These are phyloP conservation scores for Ormosia emarginata DNA, from an alignment of 306 rosid genomes.

Conservation along the genomic window DNA sequence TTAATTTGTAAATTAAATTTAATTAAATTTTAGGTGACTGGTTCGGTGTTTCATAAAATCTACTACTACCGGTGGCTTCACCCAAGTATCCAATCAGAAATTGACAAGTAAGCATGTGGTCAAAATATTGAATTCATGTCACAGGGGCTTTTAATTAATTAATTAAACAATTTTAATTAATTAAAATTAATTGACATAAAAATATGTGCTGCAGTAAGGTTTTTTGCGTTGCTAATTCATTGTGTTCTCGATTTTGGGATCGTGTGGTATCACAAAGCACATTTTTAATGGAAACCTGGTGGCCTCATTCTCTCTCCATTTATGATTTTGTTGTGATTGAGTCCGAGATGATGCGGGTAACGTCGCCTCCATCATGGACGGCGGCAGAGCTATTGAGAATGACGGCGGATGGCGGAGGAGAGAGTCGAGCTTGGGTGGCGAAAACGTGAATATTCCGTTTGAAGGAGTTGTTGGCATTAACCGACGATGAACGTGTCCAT, in stretches of 20 bases:
- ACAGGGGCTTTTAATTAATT: no score
- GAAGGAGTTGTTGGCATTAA: constrained; percentile 39
- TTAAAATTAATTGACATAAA: neutral
- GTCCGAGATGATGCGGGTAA: constrained; percentile 55
- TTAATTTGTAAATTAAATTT: no score
- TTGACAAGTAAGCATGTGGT: no score
- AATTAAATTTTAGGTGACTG: no score
- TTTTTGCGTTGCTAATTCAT: constrained; percentile 20
- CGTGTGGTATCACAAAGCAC: constrained; percentile 54
- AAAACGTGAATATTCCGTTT: constrained; percentile 48
- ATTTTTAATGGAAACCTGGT: constrained; percentile 35
- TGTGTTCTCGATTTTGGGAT: constrained; percentile 36
- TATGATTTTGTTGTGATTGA: constrained; percentile 53
- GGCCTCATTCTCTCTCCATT: constrained; percentile 54
- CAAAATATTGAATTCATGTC: no score
- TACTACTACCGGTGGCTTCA: no score
- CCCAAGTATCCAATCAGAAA: no score
- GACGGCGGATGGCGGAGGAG: constrained; percentile 36
- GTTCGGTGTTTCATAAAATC: no score
- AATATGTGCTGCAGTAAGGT: constrained; percentile 11
- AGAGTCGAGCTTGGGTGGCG: constrained; percentile 32
- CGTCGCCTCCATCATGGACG: constrained; percentile 53
- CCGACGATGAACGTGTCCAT: constrained; percentile 41
- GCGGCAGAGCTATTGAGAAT: constrained; percentile 65
- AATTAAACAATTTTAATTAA: no score